Evolutionary conservation across 176 grass and related monocot genomes (phyloP).

Genomic region (Thalia dealbata): DNA sequence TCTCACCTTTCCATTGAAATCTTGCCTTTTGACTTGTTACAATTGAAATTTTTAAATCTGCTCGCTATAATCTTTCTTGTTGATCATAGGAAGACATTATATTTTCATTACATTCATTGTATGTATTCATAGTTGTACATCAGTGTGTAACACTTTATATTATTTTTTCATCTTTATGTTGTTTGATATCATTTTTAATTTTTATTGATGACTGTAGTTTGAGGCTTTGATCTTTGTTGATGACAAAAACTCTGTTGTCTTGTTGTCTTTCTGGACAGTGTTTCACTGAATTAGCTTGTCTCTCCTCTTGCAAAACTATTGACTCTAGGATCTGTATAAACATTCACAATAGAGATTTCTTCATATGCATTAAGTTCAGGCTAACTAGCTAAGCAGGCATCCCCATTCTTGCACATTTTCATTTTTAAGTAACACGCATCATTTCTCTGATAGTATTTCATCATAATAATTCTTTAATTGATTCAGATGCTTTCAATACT

Average conservation of each 20-base stretch:
- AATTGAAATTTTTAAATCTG: too few relatives aligned
- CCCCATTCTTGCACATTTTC: background rate
- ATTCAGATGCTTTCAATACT: constrained; percentile 83
- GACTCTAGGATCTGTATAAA: background rate
- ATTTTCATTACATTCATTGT: too few relatives aligned
- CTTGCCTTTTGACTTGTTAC: too few relatives aligned
- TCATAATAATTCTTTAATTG: constrained; percentile 14
- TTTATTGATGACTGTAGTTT: background rate
- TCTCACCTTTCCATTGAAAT: too few relatives aligned
- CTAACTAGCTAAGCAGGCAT: too few relatives aligned
- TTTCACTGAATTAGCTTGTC: background rate
- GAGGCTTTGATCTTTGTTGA: background rate
- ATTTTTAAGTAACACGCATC: background rate
- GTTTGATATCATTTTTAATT: background rate
- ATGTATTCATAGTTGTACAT: too few relatives aligned
- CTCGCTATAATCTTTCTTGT: too few relatives aligned
- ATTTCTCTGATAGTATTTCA: background rate
- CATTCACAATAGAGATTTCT: background rate
- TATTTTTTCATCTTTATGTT: background rate
- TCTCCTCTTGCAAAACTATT: background rate
- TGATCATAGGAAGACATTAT: too few relatives aligned
- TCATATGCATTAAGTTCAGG: background rate
- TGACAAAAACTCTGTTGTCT: background rate
- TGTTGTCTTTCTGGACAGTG: background rate
- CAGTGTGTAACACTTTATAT: too few relatives aligned